phyloP scores from a whole-genome alignment of 768 basidiomycete species.

The Naganishia vaughanmartiniae region DNA sequence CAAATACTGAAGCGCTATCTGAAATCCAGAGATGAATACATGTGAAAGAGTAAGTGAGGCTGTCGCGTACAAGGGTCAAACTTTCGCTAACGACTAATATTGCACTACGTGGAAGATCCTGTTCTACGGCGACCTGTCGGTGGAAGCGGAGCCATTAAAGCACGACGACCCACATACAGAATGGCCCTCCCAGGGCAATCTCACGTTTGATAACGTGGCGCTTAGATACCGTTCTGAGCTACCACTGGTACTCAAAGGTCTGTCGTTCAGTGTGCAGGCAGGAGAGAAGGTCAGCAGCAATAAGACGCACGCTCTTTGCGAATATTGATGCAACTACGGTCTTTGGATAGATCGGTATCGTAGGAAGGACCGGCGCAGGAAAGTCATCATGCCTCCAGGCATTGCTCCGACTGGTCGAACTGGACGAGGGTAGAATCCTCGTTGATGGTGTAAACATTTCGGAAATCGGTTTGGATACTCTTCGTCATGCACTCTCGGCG shows the following conservation, averaged over 20 bases:
- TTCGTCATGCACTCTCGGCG: conserved; percentile 61
- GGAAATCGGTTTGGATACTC: conserved; percentile 60
- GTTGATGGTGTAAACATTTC: conserved; percentile 49
- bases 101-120: conserved; percentile 63
- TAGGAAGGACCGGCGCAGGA: conserved; percentile 64
- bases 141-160: conserved; percentile 64
- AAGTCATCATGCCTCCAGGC: conserved; percentile 53
- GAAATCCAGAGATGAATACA: conserved; percentile 54
- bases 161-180: conserved; percentile 56
- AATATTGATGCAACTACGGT: neutral
- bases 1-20: too few relatives aligned
- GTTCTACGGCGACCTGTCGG: conserved; percentile 69
- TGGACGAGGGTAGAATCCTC: conserved; percentile 60
- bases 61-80: neutral
- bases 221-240: conserved; percentile 71
- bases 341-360: conserved; percentile 60
- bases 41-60: conserved; percentile 65
- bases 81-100: neutral
- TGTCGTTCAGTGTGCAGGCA: conserved; percentile 67
- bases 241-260: conserved; percentile 72
- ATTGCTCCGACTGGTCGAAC: conserved; percentile 64
- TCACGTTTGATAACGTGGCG: conserved; percentile 67
- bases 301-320: neutral
- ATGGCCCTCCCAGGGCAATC: conserved; percentile 74
- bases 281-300: conserved; percentile 66